Conservation (phyloP, 768 basidiomycete species). For the Xanthoconium stramineum region DNA sequence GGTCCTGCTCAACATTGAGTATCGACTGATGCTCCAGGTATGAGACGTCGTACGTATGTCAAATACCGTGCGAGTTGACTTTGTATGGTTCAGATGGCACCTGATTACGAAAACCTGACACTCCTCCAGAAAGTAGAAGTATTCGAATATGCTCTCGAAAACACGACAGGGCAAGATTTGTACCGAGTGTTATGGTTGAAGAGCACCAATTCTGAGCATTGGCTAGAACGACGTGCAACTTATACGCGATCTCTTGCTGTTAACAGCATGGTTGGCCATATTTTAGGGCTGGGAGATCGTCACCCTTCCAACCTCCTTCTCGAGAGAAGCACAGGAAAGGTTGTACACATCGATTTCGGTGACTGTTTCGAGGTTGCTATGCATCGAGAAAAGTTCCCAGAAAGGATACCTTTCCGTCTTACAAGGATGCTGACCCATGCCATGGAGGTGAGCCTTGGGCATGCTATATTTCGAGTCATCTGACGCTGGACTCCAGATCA, state of each 20-base stretch:
- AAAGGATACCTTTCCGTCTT: conserved; percentile 96
- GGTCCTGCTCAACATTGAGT: conserved; percentile 96
- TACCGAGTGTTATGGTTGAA: conserved; percentile 97
- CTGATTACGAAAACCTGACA: conserved; percentile 93
- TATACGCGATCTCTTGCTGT: conserved; percentile 95
- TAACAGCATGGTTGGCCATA: conserved; percentile 98
- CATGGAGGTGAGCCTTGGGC: conserved; percentile 74
- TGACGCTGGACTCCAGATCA: conserved; percentile 60
- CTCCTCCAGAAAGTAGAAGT: conserved; percentile 98
- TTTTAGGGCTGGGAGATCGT: conserved; percentile 94
- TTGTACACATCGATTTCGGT: conserved; percentile 96
- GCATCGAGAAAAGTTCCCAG: conserved; percentile 98
- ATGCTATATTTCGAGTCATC: neutral
- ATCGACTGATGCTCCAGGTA: conserved; percentile 97
- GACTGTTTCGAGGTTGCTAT: conserved; percentile 99
- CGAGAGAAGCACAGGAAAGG: conserved; percentile 87
- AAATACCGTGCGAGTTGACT: neutral
- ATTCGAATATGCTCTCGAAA: conserved; percentile 97
- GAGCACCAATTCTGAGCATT: conserved; percentile 92
- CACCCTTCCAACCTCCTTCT: conserved; percentile 95
- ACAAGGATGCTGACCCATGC: conserved; percentile 98
- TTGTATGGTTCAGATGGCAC: conserved; percentile 75
- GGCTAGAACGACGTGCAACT: conserved; percentile 93
- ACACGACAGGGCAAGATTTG: conserved; percentile 96
- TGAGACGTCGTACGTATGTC: conserved; percentile 64